Percentiles rank a stretch among this genome's conserved stretches.
phyloP scores from a whole-genome alignment of 306 rosid species.

The Quercus cerris region DNA sequence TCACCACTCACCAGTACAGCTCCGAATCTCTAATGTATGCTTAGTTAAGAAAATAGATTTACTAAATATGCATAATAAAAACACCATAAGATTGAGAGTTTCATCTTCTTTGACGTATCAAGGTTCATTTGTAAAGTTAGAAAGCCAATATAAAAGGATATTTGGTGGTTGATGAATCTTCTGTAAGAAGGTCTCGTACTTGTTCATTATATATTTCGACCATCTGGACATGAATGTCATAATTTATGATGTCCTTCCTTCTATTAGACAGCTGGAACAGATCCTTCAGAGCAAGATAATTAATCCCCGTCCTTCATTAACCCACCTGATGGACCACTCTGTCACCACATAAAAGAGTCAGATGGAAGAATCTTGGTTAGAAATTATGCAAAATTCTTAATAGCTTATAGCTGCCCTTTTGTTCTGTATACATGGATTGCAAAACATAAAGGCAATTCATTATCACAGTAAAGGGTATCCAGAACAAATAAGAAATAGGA shows the following conservation, averaged over 20 bases:
- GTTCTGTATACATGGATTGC: not conserved
- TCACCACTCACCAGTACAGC: conserved; percentile 66
- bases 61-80: not conserved
- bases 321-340: conserved; percentile 90
- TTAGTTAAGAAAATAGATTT: conserved; percentile 41
- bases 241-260: conserved; percentile 58
- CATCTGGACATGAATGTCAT: conserved; percentile 83
- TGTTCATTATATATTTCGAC: no score
- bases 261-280: conserved; percentile 62
- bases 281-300: conserved; percentile 87
- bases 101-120: not conserved
- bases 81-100: not conserved
- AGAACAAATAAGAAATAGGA: not conserved
- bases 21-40: conserved; percentile 75
- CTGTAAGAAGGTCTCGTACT: conserved; percentile 92
- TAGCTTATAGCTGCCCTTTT: not conserved
- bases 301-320: conserved; percentile 72
- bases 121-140: not conserved
- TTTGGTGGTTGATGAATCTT: conserved; percentile 64
- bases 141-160: conserved; percentile 52
- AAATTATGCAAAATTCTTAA: conserved; percentile 1
- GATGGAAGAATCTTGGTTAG: not conserved
- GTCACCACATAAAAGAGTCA: conserved; percentile 25
- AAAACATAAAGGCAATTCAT: not conserved
- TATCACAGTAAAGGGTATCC: not conserved